Evolutionary conservation across 148 eudicot species (phyloP).

Genomic region (Bassia scoparia): DNA sequence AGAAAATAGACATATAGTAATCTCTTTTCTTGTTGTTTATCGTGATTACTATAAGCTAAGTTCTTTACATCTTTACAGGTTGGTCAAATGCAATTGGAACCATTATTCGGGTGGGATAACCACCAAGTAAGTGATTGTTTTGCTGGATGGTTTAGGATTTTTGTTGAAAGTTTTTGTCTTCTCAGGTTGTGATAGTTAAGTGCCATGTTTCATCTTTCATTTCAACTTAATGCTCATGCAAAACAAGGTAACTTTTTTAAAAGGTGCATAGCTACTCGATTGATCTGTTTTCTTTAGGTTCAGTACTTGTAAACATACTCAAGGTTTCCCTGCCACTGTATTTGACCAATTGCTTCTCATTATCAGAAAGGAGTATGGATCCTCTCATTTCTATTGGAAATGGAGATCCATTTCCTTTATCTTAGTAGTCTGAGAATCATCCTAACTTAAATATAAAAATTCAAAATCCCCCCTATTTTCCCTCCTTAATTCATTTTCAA

Average conservation of each 20-base stretch:
- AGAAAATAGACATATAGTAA: neutral
- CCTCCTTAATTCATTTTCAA: too few relatives aligned
- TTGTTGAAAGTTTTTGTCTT: neutral
- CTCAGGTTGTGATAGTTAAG: neutral
- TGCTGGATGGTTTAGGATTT: neutral
- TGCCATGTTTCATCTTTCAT: neutral
- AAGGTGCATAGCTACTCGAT: neutral
- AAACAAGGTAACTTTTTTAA: neutral
- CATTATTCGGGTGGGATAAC: constrained; percentile 59
- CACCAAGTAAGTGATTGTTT: constrained; percentile 44
- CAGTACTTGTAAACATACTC: neutral
- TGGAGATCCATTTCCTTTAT: too few relatives aligned
- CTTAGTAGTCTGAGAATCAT: too few relatives aligned
- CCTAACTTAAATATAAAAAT: too few relatives aligned
- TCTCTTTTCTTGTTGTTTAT: neutral
- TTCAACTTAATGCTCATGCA: neutral
- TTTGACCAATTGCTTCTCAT: too few relatives aligned
- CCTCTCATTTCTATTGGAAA: too few relatives aligned
- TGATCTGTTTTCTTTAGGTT: neutral
- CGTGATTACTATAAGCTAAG: neutral
- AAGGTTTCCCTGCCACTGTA: too few relatives aligned
- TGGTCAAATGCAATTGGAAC: constrained; percentile 63
- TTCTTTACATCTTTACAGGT: constrained; percentile 41
- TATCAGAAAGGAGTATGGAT: too few relatives aligned
- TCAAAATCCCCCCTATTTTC: too few relatives aligned